Evolutionary conservation across 2,329 filamentous ascomycete species (phyloP).

Genomic region (Neospermospora avenae): DNA sequence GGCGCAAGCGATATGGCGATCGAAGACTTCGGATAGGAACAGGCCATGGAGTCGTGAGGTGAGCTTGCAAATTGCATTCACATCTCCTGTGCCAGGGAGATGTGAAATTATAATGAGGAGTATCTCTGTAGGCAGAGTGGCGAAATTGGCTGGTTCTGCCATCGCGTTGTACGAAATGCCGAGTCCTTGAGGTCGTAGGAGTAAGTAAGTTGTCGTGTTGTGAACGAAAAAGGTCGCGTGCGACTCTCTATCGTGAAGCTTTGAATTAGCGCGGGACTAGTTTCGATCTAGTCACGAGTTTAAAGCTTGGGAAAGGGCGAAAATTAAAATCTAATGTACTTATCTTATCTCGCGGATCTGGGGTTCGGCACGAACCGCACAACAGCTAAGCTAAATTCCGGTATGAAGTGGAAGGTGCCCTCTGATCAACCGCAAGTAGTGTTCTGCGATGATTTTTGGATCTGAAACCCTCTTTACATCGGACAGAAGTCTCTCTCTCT

Average conservation of each 20-base stretch:
- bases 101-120: not conserved
- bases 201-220: not conserved
- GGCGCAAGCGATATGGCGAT: not conserved
- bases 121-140: conserved; percentile 1
- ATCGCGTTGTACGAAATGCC: too few species aligned
- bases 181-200: too few species aligned
- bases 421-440: too few species aligned
- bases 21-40: not conserved
- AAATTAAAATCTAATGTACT: not conserved
- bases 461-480: too few species aligned
- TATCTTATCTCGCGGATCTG: not conserved
- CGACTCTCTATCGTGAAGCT: not conserved
- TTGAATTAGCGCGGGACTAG: not conserved
- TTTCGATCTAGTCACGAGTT: not conserved
- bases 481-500: too few species aligned
- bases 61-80: not conserved
- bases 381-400: not conserved
- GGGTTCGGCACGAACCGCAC: not conserved
- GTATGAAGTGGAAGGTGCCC: too few species aligned
- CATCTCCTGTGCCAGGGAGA: not conserved
- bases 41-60: not conserved
- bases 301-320: not conserved
- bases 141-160: not conserved
- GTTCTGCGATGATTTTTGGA: too few species aligned
- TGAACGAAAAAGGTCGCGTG: too few species aligned